Percentiles rank a stretch among this genome's conserved stretches.
Conservation (phyloP, 148 eudicot species). For the Heliamphora exappendiculata region DNA sequence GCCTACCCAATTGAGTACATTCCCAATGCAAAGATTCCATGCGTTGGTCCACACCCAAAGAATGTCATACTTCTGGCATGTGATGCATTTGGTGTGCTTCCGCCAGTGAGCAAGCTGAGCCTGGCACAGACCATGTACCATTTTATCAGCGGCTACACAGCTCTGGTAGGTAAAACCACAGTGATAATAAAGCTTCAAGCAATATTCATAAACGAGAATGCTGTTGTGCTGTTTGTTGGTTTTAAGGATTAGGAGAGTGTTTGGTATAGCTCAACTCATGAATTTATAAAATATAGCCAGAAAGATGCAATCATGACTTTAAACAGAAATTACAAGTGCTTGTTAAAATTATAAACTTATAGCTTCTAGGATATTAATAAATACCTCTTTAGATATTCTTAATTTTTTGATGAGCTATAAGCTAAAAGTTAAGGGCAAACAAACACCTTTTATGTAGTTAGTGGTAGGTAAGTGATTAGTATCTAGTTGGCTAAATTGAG, state of each 20-base stretch:
- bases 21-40: conserved; percentile 68
- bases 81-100: conserved; percentile 80
- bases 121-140: conserved; percentile 82
- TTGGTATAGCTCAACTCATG: too few species aligned
- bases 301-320: too few species aligned
- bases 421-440: too few species aligned
- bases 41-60: conserved; percentile 77
- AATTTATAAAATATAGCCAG: too few species aligned
- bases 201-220: not conserved
- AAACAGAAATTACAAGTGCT: too few species aligned
- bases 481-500: not conserved
- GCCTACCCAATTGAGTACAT: conserved; percentile 81
- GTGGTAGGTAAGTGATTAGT: not conserved
- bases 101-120: conserved; percentile 80
- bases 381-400: too few species aligned
- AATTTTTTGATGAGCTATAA: too few species aligned
- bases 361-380: too few species aligned
- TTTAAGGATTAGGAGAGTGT: too few species aligned
- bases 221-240: too few species aligned
- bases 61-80: conserved; percentile 75
- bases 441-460: too few species aligned
- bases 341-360: too few species aligned
- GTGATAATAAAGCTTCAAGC: not conserved
- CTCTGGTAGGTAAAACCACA: conserved; percentile 35
- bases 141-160: conserved; percentile 87